Evolutionary conservation across 2,329 filamentous ascomycete species (phyloP), one percentile per base, ranked within the genome.

Genomic region (Verticillium isaacii): DNA sequence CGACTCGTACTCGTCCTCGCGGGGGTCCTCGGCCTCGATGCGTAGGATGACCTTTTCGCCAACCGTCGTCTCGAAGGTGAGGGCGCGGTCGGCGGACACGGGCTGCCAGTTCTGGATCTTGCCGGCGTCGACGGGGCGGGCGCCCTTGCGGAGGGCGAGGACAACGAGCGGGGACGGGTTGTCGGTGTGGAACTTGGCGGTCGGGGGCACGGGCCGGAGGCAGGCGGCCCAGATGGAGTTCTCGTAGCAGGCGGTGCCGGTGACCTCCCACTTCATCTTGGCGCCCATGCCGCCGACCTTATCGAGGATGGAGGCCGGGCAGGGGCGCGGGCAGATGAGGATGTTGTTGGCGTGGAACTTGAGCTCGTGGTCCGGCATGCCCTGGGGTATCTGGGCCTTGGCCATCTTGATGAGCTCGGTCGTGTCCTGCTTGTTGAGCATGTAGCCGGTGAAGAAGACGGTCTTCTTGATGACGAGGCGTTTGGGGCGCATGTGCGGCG

Each of bases 361-460:
- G 66, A 97, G 79, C 59, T 96, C 91, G 59, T 85, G 82, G 58
- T 90, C 87, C 32, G 86, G 81, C 60, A 87, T 78, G 62, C 84
- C 82, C 4, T 79, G 70, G 4, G 89, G 89, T 23, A 92, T 78
- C 59, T 86, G 75, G 15, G 25, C 29, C 34, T 54, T 59, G 34
- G 88, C 86, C n/a, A 96, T 82, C 6, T 84, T 83, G 61, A 91
- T 84, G 41, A 98, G 80, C 61, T 85, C 86, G 70, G 90, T 85
- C 2, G 89, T 89, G 73, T 95, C 91, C 32, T 85, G 80, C 57
- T 86, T 81, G 50, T 82, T 82, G 66, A 99, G 89, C 75, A 96
- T 86, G 75, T 99, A 98, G 58, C 92, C 92, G 1, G 95, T 97
- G 76, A 94, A 97, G 75, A 93, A 92, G 58, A 97, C 89, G 1